phyloP scores from a whole-genome alignment of 106 monocot species.

The Apostasia ramifera region DNA sequence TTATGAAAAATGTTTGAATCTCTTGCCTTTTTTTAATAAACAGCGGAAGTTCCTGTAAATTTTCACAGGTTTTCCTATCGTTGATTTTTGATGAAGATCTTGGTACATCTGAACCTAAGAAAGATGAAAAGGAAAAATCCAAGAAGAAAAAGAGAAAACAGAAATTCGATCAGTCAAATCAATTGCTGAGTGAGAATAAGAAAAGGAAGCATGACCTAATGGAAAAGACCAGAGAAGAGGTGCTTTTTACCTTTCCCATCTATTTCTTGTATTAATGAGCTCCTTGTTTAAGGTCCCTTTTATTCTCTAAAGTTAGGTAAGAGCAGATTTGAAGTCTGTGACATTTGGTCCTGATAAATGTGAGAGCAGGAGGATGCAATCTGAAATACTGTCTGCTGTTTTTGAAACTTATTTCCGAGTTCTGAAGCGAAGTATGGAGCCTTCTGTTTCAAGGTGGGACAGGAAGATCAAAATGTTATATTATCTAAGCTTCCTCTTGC shows the following conservation, averaged over 20 bases:
- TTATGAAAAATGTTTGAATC: constrained; percentile 1
- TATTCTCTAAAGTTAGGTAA: constrained; percentile 40
- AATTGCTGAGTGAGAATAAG: constrained; percentile 40
- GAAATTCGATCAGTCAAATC: constrained; percentile 32
- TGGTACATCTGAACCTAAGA: constrained; percentile 36
- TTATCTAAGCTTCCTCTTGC: no score
- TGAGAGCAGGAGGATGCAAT: constrained; percentile 62
- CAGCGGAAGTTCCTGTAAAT: not conserved
- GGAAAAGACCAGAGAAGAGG: constrained; percentile 83
- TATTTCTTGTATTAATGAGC: not conserved
- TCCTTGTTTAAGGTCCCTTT: not conserved
- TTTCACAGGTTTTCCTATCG: constrained; percentile 69
- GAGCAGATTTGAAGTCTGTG: constrained; percentile 66
- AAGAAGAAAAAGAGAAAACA: constrained; percentile 55
- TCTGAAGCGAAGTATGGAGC: constrained; percentile 55
- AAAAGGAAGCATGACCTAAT: constrained; percentile 54
- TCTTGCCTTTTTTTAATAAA: not conserved
- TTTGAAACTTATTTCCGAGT: constrained; percentile 93
- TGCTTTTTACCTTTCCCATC: constrained; percentile 10
- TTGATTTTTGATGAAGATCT: constrained; percentile 92
- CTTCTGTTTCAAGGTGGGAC: constrained; percentile 35
- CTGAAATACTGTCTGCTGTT: constrained; percentile 80
- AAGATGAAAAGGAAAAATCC: constrained; percentile 34
- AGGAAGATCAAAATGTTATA: not conserved
- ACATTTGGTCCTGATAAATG: constrained; percentile 55